A percentile compares a stretch with the other conserved stretches of the same genome.
Conservation (phyloP, 1,284 basidiomycete genomes). For the Apiotrichum akiyoshidainum region DNA sequence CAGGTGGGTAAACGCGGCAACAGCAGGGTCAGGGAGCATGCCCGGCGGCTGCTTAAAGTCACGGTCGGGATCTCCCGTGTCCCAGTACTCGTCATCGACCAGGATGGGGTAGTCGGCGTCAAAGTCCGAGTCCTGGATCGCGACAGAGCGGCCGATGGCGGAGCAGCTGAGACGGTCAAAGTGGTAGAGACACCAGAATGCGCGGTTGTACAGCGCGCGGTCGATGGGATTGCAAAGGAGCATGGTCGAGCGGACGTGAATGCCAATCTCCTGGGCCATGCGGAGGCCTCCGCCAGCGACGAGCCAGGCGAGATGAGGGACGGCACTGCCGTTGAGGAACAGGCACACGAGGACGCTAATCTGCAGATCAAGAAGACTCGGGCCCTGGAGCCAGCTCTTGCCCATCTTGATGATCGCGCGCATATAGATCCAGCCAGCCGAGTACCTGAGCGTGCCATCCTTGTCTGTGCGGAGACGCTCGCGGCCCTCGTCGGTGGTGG, state of each 20-base stretch:
- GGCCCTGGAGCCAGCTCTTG: conserved; percentile 57
- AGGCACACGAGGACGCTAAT: conserved; percentile 53
- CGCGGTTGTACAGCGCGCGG: conserved; percentile 70
- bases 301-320: conserved; percentile 69
- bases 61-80: conserved; percentile 52
- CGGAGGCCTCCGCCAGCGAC: conserved; percentile 67
- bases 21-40: conserved; percentile 38
- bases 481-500: conserved; percentile 43
- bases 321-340: conserved; percentile 59
- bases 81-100: conserved; percentile 84
- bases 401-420: conserved; percentile 61
- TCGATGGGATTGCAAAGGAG: conserved; percentile 49
- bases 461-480: conserved; percentile 38
- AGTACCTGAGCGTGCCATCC: conserved; percentile 52
- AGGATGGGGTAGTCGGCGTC: conserved; percentile 74
- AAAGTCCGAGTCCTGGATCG: conserved; percentile 79
- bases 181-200: conserved; percentile 65
- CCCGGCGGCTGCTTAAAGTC: conserved; percentile 61
- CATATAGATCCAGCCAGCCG: conserved; percentile 72
- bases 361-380: conserved; percentile 72
- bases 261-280: conserved; percentile 55
- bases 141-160: conserved; percentile 71
- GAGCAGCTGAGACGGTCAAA: conserved; percentile 61
- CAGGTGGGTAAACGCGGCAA: conserved; percentile 64
- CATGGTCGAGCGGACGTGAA: conserved; percentile 45